A percentile compares a stretch with the other conserved stretches of the same genome.
phyloP scores from a whole-genome alignment of 768 basidiomycete genomes.

The Tylopilus felleus region DNA sequence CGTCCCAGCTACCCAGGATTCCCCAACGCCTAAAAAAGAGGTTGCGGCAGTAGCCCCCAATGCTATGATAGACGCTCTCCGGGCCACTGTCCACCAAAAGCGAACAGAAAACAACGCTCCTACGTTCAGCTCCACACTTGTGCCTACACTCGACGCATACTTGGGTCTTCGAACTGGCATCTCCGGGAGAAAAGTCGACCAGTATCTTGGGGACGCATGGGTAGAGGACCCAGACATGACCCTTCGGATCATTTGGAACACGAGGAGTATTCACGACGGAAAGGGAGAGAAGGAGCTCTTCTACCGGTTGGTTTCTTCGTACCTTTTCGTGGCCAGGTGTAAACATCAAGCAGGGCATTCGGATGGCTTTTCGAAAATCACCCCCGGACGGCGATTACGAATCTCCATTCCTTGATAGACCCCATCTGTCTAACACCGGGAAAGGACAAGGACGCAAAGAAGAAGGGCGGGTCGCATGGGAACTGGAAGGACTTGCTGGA shows the following conservation, averaged over 20 bases:
- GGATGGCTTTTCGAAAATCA: conserved; percentile 64
- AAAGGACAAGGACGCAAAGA: background rate
- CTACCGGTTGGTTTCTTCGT: conserved; percentile 41
- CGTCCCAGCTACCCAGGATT: conserved; percentile 34
- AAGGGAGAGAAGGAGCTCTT: conserved; percentile 56
- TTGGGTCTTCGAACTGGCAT: conserved; percentile 33
- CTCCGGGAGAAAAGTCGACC: conserved; percentile 25
- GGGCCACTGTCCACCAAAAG: conserved; percentile 39
- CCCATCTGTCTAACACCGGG: conserved; percentile 40
- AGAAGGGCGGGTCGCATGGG: conserved; percentile 43
- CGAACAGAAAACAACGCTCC: conserved; percentile 50
- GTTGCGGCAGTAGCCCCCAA: conserved; percentile 25
- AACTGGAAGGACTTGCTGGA: conserved; percentile 78
- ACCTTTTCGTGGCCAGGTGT: background rate
- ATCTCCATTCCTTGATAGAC: conserved; percentile 51
- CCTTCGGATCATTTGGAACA: no score
- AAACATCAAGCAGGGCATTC: conserved; percentile 40
- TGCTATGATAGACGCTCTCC: conserved; percentile 56
- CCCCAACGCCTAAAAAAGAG: conserved; percentile 20
- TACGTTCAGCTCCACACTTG: conserved; percentile 49
- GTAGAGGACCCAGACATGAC: conserved; percentile 52
- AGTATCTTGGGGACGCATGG: conserved; percentile 51
- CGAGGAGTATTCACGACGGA: no score
- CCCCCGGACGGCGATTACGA: conserved; percentile 64
- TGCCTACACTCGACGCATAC: conserved; percentile 55